Conservation (phyloP, 2,329 filamentous ascomycete genomes). For the Talaromyces sp. region DNA sequence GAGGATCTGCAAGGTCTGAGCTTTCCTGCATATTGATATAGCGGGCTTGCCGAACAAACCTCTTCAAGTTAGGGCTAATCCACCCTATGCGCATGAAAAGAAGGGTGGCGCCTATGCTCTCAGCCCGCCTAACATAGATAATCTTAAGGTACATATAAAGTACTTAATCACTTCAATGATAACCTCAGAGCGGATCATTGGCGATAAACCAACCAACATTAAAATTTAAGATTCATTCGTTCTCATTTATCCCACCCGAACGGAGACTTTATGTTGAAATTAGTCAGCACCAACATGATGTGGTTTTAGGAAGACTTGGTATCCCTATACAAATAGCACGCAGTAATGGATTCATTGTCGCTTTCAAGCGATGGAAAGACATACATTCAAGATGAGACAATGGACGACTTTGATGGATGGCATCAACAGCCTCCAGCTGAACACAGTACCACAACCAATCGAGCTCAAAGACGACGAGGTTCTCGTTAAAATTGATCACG, state of each 20-base stretch:
- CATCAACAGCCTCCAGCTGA: constrained; percentile 51
- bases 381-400: constrained; percentile 33
- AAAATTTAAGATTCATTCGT: neutral
- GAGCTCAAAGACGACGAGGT: constrained; percentile 52
- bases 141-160: no score
- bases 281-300: neutral
- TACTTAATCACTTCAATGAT: neutral
- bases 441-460: constrained; percentile 45
- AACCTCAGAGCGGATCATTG: neutral
- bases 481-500: constrained; percentile 50
- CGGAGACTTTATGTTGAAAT: neutral
- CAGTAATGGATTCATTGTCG: neutral
- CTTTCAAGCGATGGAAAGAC: neutral
- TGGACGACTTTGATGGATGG: constrained; percentile 58
- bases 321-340: neutral
- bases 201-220: neutral
- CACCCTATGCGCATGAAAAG: neutral
- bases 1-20: no score
- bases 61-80: neutral
- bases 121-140: neutral
- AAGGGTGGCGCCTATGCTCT: neutral
- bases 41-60: neutral
- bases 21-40: neutral
- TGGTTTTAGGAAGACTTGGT: neutral
- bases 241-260: neutral